Evolutionary conservation across 352 stramenopile genomes (phyloP).

Genomic region (Phytophthora quininea): DNA sequence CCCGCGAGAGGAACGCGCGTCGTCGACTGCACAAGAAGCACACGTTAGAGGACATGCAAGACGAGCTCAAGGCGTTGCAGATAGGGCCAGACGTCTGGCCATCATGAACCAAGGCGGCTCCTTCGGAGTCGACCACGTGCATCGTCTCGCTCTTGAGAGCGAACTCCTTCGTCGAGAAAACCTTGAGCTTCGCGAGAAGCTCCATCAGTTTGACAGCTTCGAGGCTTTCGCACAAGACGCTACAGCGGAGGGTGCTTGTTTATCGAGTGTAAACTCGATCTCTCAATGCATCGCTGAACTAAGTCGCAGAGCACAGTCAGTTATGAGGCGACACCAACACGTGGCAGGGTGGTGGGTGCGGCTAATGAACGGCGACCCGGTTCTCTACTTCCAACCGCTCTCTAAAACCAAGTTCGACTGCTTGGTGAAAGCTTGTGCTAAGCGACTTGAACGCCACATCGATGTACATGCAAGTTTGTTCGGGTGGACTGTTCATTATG

Average conservation of each 20-base stretch:
- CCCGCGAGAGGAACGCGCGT: conserved; percentile 1
- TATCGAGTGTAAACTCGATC: not conserved
- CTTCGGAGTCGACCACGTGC: not conserved
- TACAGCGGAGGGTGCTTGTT: not conserved
- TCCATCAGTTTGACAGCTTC: conserved; percentile 1
- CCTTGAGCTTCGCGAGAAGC: conserved; percentile 2
- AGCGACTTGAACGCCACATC: not conserved
- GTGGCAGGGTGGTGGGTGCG: conserved; percentile 7
- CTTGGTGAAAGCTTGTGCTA: not conserved
- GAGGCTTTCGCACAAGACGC: conserved; percentile 1
- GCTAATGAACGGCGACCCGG: conserved; percentile 16
- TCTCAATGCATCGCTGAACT: not conserved
- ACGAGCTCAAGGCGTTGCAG: conserved; percentile 1
- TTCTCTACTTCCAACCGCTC: conserved; percentile 33
- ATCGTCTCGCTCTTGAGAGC: conserved; percentile 2
- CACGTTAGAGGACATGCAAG: not conserved
- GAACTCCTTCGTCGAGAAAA: conserved; percentile 5
- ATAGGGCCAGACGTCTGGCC: not conserved
- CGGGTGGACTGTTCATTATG: conserved; percentile 9
- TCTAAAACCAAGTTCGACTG: conserved; percentile 17
- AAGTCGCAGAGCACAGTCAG: not conserved
- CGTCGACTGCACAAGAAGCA: conserved; percentile 5
- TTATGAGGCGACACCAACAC: not conserved
- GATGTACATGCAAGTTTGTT: conserved; percentile 2
- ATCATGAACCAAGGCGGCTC: not conserved